phyloP scores from a whole-genome alignment of 495 filamentous ascomycete genomes.

The Lasiosphaeris hirsuta region DNA sequence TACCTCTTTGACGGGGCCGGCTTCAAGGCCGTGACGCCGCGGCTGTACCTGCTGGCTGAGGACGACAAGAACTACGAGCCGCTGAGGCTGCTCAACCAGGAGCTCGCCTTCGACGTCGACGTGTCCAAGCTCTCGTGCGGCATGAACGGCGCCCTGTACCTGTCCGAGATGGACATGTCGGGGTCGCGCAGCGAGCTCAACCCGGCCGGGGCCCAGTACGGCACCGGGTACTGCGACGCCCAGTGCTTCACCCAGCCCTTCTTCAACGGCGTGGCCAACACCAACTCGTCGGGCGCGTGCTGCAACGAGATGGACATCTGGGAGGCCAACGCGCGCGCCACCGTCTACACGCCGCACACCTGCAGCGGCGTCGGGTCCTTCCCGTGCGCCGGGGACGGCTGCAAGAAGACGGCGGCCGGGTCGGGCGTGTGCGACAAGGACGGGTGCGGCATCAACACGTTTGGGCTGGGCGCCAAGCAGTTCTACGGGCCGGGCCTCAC shows the following conservation, averaged over 20 bases:
- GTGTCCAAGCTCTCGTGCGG: conserved; percentile 59
- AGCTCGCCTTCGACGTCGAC: conserved; percentile 64
- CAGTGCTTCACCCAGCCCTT: conserved; percentile 53
- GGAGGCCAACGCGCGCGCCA: conserved; percentile 59
- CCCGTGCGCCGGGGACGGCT: conserved; percentile 48
- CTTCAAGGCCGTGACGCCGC: conserved; percentile 42
- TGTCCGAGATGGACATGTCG: conserved; percentile 58
- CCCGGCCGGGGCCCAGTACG: conserved; percentile 60
- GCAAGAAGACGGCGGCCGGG: conserved; percentile 29
- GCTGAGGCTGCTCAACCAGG: conserved; percentile 55
- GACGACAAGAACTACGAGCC: conserved; percentile 56
- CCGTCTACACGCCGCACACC: conserved; percentile 54
- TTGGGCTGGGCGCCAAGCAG: conserved; percentile 42
- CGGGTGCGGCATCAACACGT: conserved; percentile 65
- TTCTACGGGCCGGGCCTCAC: conserved; percentile 55
- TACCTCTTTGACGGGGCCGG: conserved; percentile 34
- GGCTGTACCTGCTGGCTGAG: conserved; percentile 58
- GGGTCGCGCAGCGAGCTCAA: conserved; percentile 56
- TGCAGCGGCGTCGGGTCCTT: conserved; percentile 48
- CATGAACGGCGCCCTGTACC: conserved; percentile 66
- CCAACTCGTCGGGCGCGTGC: conserved; percentile 47
- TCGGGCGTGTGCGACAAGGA: conserved; percentile 59
- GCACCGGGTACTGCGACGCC: conserved; percentile 68
- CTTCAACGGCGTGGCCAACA: conserved; percentile 57
- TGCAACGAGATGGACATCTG: conserved; percentile 64